A percentile compares a stretch with the other conserved stretches of the same genome.
phyloP scores from a whole-genome alignment of 1,139 yeast genomes.

The Taiozyma sp. region DNA sequence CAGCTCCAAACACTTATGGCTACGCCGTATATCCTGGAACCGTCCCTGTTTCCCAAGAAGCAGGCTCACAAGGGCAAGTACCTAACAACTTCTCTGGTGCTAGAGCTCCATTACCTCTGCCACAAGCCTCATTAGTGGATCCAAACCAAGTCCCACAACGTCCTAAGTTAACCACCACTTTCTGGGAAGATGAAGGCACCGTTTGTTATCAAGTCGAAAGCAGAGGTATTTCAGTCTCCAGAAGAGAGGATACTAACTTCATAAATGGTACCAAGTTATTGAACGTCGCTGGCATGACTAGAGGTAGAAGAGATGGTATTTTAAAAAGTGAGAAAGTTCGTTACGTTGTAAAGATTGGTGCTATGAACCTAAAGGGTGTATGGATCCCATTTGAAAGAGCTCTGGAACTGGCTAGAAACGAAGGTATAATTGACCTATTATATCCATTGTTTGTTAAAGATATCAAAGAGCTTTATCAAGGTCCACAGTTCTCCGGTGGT shows the following conservation, averaged over 20 bases:
- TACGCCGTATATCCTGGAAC: slow-evolving; percentile 13
- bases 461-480: slow-evolving; percentile 59
- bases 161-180: slow-evolving; percentile 87
- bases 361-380: slow-evolving; percentile 96
- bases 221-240: slow-evolving; percentile 82
- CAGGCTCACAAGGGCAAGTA: slow-evolving; percentile 7
- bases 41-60: slow-evolving; percentile 1
- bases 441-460: slow-evolving; percentile 89
- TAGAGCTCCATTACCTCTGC: slow-evolving; percentile 13
- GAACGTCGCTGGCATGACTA: slow-evolving; percentile 91
- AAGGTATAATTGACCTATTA: slow-evolving; percentile 77
- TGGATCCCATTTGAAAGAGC: slow-evolving; percentile 98
- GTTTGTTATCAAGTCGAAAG: slow-evolving; percentile 95
- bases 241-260: slow-evolving; percentile 91
- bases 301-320: slow-evolving; percentile 95
- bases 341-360: slow-evolving; percentile 93
- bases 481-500: slow-evolving; percentile 26
- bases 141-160: slow-evolving; percentile 46
- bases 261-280: slow-evolving; percentile 91
- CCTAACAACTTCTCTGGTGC: neutral
- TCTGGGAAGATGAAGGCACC: slow-evolving; percentile 97
- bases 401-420: slow-evolving; percentile 82
- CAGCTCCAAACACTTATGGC: slow-evolving; percentile 4
- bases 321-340: slow-evolving; percentile 84
- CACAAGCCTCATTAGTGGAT: slow-evolving; percentile 14